phyloP scores from a whole-genome alignment of 805 yeast genomes.

The Isabelozyma heimii region DNA sequence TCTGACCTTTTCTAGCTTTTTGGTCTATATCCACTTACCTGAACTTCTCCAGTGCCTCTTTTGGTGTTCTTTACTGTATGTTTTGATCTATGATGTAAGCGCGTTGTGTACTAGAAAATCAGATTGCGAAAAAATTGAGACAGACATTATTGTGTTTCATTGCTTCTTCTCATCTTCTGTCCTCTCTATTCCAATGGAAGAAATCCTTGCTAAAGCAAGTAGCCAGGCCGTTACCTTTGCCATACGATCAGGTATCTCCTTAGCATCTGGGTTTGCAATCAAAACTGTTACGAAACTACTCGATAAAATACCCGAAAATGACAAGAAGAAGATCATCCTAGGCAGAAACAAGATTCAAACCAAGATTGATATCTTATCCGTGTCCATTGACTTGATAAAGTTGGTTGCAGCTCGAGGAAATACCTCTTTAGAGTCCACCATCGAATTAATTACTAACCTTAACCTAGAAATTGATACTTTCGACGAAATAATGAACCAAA shows the following conservation, averaged over 20 bases:
- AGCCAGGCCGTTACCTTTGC: conserved; percentile 80
- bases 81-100: no score
- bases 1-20: no score
- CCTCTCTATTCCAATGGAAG: conserved; percentile 31
- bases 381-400: conserved; percentile 66
- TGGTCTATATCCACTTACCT: no score
- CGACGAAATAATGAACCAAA: conserved; percentile 44
- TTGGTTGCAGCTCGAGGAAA: conserved; percentile 62
- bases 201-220: conserved; percentile 55
- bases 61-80: no score
- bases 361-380: conserved; percentile 58
- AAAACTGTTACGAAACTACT: conserved; percentile 58
- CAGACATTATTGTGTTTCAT: background rate
- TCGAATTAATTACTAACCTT: conserved; percentile 52
- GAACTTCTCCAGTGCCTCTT: no score
- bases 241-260: conserved; percentile 67
- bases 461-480: conserved; percentile 58
- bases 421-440: conserved; percentile 52
- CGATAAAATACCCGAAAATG: conserved; percentile 53
- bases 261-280: conserved; percentile 73
- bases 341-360: conserved; percentile 48
- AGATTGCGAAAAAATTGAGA: no score
- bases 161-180: background rate
- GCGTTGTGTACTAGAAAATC: no score
- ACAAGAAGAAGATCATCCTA: conserved; percentile 42